phyloP scores from a whole-genome alignment of 306 rosid genomes.

The Betula pendula region DNA sequence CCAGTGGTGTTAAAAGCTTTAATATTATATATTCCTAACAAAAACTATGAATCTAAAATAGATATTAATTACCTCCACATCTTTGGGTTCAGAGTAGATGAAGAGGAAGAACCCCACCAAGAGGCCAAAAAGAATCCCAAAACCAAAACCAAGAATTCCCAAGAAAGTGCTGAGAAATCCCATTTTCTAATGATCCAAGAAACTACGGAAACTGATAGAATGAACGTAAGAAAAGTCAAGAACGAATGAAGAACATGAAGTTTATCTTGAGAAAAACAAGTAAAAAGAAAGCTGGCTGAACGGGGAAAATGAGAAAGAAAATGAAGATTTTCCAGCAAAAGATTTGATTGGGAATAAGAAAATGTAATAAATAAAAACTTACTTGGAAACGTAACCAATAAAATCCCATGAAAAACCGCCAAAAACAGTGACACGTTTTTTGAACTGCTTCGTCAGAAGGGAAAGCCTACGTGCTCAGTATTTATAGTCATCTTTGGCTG shows the following conservation, averaged over 20 bases:
- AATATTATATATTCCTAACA: not conserved
- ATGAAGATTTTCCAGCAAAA: conserved; percentile 20
- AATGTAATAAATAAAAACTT: not conserved
- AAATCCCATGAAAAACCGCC: conserved; percentile 39
- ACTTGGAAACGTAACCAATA: not conserved
- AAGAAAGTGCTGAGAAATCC: conserved; percentile 64
- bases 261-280: not conserved
- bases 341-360: not conserved
- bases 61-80: conserved; percentile 49
- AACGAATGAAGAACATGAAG: not conserved
- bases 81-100: conserved; percentile 60
- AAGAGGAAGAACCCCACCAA: conserved; percentile 75
- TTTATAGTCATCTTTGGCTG: not conserved
- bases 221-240: not conserved
- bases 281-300: not conserved
- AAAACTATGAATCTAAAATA: not conserved
- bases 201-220: not conserved
- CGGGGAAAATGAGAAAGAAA: not conserved
- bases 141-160: conserved; percentile 65
- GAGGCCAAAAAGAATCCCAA: conserved; percentile 87
- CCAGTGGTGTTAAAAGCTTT: not conserved
- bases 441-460: not conserved
- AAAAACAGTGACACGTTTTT: conserved; percentile 36
- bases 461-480: not conserved
- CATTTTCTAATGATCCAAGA: conserved; percentile 41